phyloP scores from a whole-genome alignment of 352 stramenopile species.

The Phytopythium kandeliae region DNA sequence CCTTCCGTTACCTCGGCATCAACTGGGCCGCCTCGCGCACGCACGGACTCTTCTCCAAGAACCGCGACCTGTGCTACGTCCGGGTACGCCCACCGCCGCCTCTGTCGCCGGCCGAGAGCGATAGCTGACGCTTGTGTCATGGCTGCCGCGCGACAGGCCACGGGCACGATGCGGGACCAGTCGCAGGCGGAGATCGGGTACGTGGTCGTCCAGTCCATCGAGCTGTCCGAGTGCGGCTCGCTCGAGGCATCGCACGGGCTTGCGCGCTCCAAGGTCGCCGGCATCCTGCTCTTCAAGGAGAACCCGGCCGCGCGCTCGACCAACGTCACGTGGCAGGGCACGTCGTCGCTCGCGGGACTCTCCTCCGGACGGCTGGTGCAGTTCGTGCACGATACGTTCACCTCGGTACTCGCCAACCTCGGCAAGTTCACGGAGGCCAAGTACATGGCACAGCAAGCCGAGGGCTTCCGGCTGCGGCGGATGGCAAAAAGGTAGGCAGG shows the following conservation, averaged over 20 bases:
- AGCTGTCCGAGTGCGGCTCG: constrained; percentile 44
- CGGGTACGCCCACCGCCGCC: constrained; percentile 14
- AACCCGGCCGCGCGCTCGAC: constrained; percentile 29
- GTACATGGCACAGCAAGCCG: constrained; percentile 51
- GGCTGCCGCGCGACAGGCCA: constrained; percentile 19
- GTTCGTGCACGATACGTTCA: constrained; percentile 54
- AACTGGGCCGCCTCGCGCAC: constrained; percentile 51
- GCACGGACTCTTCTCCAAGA: constrained; percentile 49
- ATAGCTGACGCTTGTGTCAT: neutral
- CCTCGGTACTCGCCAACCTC: constrained; percentile 45
- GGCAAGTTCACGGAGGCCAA: constrained; percentile 55
- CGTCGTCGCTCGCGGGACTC: constrained; percentile 27
- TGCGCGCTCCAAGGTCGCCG: constrained; percentile 42
- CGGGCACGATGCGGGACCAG: constrained; percentile 35
- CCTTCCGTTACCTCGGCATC: constrained; percentile 58
- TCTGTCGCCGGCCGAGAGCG: neutral
- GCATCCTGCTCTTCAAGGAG: constrained; percentile 57
- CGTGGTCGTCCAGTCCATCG: constrained; percentile 51
- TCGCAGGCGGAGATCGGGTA: constrained; percentile 45
- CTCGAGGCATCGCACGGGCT: constrained; percentile 46
- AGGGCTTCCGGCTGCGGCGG: constrained; percentile 35
- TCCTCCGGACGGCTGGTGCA: constrained; percentile 38
- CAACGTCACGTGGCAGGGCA: constrained; percentile 53
- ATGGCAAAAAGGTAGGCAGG: constrained; percentile 32
- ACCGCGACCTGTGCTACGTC: constrained; percentile 54